Conservation (phyloP, 2,329 filamentous ascomycete genomes). For the Cladophialophora chaetospira region DNA sequence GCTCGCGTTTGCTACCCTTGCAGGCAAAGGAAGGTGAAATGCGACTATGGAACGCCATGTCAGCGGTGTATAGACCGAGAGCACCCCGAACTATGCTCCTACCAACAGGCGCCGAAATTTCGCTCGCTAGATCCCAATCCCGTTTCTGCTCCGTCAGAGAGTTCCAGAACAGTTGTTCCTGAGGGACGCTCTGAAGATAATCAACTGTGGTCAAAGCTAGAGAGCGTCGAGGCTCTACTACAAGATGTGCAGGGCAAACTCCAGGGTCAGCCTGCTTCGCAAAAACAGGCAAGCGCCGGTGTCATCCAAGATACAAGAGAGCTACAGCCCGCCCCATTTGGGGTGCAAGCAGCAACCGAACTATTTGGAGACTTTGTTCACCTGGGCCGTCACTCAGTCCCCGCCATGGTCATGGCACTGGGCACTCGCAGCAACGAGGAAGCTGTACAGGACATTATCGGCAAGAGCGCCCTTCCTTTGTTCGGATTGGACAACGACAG, state of each 20-base stretch:
- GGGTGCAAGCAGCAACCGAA: conserved; percentile 3
- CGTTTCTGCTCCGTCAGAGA: neutral
- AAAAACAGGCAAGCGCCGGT: neutral
- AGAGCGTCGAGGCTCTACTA: conserved; percentile 6
- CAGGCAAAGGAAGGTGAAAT: conserved; percentile 19
- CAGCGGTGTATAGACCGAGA: conserved; percentile 51
- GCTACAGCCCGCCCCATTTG: conserved; percentile 42
- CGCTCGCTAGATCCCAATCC: conserved; percentile 1
- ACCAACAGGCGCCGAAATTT: conserved; percentile 47
- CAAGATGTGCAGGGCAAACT: conserved; percentile 7
- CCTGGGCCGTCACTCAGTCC: conserved; percentile 62
- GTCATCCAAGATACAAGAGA: conserved; percentile 20
- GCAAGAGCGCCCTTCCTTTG: conserved; percentile 62
- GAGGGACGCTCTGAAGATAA: neutral
- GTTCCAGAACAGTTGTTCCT: neutral
- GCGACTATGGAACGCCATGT: conserved; percentile 41
- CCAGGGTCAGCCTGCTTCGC: neutral
- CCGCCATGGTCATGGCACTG: conserved; percentile 59
- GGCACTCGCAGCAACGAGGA: conserved; percentile 51
- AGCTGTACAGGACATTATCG: conserved; percentile 55
- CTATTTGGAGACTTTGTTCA: conserved; percentile 57
- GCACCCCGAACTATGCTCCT: conserved; percentile 50
- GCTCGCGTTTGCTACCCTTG: conserved; percentile 1
- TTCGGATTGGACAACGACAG: conserved; percentile 65
- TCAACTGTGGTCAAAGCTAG: conserved; percentile 6